A percentile compares a stretch with the other conserved stretches of the same genome.
Conservation (phyloP, 148 eudicot species). For the Simmondsia chinensis region DNA sequence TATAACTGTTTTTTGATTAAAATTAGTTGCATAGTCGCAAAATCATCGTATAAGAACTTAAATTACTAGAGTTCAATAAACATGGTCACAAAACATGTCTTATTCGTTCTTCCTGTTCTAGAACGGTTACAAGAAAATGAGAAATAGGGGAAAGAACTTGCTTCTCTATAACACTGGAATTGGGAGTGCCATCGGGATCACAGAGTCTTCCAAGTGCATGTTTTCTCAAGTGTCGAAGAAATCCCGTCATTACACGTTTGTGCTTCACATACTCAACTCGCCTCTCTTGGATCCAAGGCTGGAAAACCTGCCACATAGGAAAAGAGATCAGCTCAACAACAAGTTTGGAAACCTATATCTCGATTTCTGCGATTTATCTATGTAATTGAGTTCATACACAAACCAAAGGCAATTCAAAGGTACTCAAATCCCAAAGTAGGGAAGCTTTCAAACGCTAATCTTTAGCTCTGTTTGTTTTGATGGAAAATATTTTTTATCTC, state of each 20-base stretch:
- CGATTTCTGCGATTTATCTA: background rate
- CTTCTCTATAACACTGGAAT: slow-evolving; percentile 32
- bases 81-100: too few species aligned
- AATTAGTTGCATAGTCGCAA: too few species aligned
- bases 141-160: slow-evolving; percentile 8
- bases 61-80: too few species aligned
- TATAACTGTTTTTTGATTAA: too few species aligned
- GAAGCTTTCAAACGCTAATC: too few species aligned
- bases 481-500: too few species aligned
- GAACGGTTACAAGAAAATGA: slow-evolving; percentile 1
- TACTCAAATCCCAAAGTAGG: too few species aligned
- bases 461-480: too few species aligned
- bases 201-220: slow-evolving; percentile 50
- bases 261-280: slow-evolving; percentile 46
- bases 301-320: slow-evolving; percentile 47
- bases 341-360: background rate
- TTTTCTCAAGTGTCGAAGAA: slow-evolving; percentile 47
- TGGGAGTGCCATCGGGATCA: slow-evolving; percentile 36
- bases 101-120: background rate
- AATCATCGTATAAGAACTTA: too few species aligned
- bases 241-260: slow-evolving; percentile 57
- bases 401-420: too few species aligned
- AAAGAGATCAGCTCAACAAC: slow-evolving; percentile 2
- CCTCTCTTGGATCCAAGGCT: slow-evolving; percentile 71
- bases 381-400: too few species aligned